Conservation (phyloP, 495 filamentous ascomycete species). For the Halenospora varia region DNA sequence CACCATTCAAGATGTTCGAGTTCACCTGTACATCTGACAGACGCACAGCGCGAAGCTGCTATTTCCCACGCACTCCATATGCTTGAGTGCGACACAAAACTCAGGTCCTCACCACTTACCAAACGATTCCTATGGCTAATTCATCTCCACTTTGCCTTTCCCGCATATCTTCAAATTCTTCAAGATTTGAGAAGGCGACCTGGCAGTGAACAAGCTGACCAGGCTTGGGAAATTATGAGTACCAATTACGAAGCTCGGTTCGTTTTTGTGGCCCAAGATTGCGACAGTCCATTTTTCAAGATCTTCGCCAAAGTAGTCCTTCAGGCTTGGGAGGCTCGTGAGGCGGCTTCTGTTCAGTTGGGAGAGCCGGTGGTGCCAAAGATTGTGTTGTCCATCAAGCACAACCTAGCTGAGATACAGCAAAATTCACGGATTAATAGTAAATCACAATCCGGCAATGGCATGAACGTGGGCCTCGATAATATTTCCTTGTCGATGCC, state of each 20-base stretch:
- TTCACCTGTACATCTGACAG: slow-evolving; percentile 14
- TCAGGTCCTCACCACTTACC: slow-evolving; percentile 36
- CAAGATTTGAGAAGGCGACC: slow-evolving; percentile 47
- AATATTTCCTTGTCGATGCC: slow-evolving; percentile 21
- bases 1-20: slow-evolving; percentile 35
- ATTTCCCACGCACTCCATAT: slow-evolving; percentile 39
- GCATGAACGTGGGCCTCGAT: slow-evolving; percentile 17
- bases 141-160: slow-evolving; percentile 43
- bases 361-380: slow-evolving; percentile 28
- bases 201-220: slow-evolving; percentile 41
- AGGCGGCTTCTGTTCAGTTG: slow-evolving; percentile 21
- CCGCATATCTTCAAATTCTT: slow-evolving; percentile 46
- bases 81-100: slow-evolving; percentile 45
- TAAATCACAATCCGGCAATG: slow-evolving; percentile 14
- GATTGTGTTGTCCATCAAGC: slow-evolving; percentile 37
- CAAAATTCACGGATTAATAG: slow-evolving; percentile 4
- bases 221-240: slow-evolving; percentile 42
- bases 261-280: slow-evolving; percentile 18
- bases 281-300: slow-evolving; percentile 33
- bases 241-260: slow-evolving; percentile 31
- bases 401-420: slow-evolving; percentile 22
- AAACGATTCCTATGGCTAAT: slow-evolving; percentile 45
- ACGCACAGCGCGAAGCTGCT: slow-evolving; percentile 35
- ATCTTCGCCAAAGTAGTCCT: slow-evolving; percentile 42
- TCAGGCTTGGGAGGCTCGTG: slow-evolving; percentile 42